Conservation (phyloP, 371 early-diverging fungal species). For the Syncephalastrum sp. region DNA sequence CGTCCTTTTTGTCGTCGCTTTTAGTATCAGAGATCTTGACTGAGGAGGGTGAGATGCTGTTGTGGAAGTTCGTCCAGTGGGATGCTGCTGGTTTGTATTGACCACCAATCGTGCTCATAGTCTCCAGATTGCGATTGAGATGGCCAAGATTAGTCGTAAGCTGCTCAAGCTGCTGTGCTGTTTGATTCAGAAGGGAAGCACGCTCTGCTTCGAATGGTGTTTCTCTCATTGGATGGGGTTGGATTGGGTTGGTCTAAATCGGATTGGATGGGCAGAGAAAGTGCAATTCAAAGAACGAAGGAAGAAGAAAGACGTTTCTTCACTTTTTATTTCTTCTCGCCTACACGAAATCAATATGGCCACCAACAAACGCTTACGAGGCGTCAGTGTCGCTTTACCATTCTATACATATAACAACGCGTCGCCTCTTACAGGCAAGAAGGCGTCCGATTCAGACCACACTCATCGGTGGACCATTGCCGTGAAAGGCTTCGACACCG, state of each 20-base stretch:
- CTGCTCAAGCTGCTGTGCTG: slow-evolving; percentile 43
- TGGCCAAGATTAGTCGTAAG: slow-evolving; percentile 46
- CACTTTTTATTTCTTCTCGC: slow-evolving; percentile 6
- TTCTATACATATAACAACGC: slow-evolving; percentile 80
- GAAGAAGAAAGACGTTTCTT: background rate
- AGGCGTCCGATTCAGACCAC: slow-evolving; percentile 68
- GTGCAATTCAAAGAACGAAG: background rate
- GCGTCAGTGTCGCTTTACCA: slow-evolving; percentile 68
- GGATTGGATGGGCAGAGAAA: background rate
- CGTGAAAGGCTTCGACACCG: slow-evolving; percentile 84
- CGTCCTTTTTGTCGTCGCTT: no score
- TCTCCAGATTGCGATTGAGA: slow-evolving; percentile 54
- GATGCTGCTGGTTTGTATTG: no score
- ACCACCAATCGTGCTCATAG: slow-evolving; percentile 50
- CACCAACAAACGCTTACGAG: slow-evolving; percentile 56
- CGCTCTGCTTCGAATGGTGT: slow-evolving; percentile 29
- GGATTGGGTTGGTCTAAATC: no score
- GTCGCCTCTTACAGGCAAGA: slow-evolving; percentile 62
- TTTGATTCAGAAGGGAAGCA: slow-evolving; percentile 22
- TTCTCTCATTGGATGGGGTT: background rate
- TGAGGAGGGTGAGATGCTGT: no score
- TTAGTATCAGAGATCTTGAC: no score
- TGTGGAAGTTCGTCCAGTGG: no score
- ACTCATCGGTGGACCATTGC: slow-evolving; percentile 88
- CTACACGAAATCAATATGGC: slow-evolving; percentile 22